Base-by-base conservation (phyloP, 1,284 basidiomycete species). In the Cystobasidium sp. region DNA sequence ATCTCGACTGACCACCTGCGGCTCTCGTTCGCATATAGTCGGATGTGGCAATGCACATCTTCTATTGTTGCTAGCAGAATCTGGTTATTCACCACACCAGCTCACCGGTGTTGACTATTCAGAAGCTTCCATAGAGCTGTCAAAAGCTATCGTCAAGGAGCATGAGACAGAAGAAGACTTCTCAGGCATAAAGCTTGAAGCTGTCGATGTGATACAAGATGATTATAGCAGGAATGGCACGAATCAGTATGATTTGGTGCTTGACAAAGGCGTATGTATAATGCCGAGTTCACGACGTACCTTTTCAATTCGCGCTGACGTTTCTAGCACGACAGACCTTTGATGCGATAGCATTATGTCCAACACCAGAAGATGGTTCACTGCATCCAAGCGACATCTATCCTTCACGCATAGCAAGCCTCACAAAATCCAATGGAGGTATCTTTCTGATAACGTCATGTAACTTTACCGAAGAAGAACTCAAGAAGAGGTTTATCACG, bases 11-110 rank as follows among this genome's bases (percentile, higher is more conserved):
- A 18, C 14, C 44, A 39, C 4, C 24, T 49, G 31, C 56, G 61
- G 37, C 44, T 24, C 1, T 39, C 39, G 5, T 22, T 6, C 14
- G 12, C n/a, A 4, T 6, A 0, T 72, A 80, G 85, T 95, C 58
- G 93, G 93, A 20, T 89, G 88, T 72, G 92, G 93, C 0, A 95
- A 95, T 78, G 93, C 93, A n/a, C 88, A 89, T 7, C 84, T 95
- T 12, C 85, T 93, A 6, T 90, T 94, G 77, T 88, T 88, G 0
- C 85, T 95, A 49, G 84, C 85, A 41, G 88, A 90, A 59, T 88
- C 86, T 0, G 88, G 89, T 1, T 91, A 92, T 80, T 80, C 85
- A 18, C 78, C 87, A 0, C 79, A 81, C 14, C 82, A 79, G 20
- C 83, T 94, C 18, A 84, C 85, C n/a, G 93, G 93, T 0, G 85